A percentile compares a stretch with the other conserved stretches of the same genome.
Evolutionary conservation across 441 rosid genomes (phyloP).

Genomic region (Mallotus japonicus): DNA sequence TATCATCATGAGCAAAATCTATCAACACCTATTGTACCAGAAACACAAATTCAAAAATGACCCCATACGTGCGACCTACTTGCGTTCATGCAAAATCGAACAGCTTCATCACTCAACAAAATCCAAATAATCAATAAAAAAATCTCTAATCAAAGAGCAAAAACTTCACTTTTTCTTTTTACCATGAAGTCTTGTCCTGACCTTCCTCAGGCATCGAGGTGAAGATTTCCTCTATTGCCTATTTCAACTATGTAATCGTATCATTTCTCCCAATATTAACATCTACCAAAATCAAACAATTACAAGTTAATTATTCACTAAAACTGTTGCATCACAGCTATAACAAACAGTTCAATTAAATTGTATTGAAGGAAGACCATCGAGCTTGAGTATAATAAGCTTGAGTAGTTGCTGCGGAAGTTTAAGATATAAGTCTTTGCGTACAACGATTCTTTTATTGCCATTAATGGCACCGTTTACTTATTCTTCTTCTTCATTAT

Average conservation of each 20-base stretch:
- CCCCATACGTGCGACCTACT: constrained; percentile 84
- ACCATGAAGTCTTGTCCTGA: constrained; percentile 64
- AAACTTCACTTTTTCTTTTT: background rate
- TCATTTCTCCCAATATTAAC: constrained; percentile 54
- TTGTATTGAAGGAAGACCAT: constrained; percentile 65
- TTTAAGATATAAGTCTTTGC: constrained; percentile 39
- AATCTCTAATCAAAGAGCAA: too few species aligned
- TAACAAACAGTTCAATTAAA: too few species aligned
- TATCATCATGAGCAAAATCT: too few species aligned
- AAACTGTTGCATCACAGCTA: too few species aligned
- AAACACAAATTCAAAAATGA: too few species aligned
- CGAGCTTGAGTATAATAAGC: constrained; percentile 71
- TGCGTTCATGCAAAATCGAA: background rate
- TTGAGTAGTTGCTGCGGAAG: constrained; percentile 67
- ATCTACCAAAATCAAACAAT: constrained; percentile 29
- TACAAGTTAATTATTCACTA: background rate
- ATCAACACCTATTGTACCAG: too few species aligned
- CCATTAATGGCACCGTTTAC: background rate
- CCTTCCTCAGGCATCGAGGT: constrained; percentile 43
- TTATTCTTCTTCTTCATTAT: constrained; percentile 1
- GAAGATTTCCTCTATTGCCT: constrained; percentile 65
- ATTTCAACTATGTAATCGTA: constrained; percentile 53
- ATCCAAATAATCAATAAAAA: background rate
- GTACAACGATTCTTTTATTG: background rate
- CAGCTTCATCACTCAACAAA: background rate